Evolutionary conservation across 1,139 yeast genomes (phyloP), one percentile per base, ranked within the genome.

Genomic region (Geotrichum candidum): DNA sequence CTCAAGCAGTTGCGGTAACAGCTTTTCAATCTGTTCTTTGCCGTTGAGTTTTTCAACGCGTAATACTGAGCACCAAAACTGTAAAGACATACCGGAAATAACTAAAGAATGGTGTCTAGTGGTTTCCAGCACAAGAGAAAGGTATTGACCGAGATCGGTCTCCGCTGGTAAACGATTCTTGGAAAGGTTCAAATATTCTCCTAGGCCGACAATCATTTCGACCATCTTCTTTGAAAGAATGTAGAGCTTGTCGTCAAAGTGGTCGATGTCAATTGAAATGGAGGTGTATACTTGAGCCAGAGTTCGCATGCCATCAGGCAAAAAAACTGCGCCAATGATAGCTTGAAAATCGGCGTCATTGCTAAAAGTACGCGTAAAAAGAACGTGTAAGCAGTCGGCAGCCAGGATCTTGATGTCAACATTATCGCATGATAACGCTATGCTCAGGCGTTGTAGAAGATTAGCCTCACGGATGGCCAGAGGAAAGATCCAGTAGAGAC

Each of bases 61-160:
- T 59, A 94, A 77, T 66, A 94, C 85, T 0, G 95, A 85, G 63
- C 96, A 92, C 99, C 99, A 95, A 78, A 94, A 88, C 71, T 92
- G 97, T 62, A 94, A 77, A 0, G 97, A 89, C 48, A 92, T 80
- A 0, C 97, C 97, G 60, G 96, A 88, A 2, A 94, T 86, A n/a
- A 94, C 88, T 63, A 94, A 79, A 69, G 96, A 88, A 46, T 91
- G 88, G 70, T 91, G 95, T 68, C 80, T 82, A 0, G 97, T 89
- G 1, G 97, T 90, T 55, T 84, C 82, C 56, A 94, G 77, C 3
- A 95, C 91, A 51, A 95, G 80, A 61, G 82, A 81, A 65, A 92
- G 79, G 70, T 90, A 94, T 59, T 83, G 84, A 46, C 77, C 78
- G 5, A 86, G 76, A 70, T 87, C 90, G 1, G 87, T 79, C 41